Conservation (phyloP, 2,329 filamentous ascomycete species). For the Penicillium brevicompactum region DNA sequence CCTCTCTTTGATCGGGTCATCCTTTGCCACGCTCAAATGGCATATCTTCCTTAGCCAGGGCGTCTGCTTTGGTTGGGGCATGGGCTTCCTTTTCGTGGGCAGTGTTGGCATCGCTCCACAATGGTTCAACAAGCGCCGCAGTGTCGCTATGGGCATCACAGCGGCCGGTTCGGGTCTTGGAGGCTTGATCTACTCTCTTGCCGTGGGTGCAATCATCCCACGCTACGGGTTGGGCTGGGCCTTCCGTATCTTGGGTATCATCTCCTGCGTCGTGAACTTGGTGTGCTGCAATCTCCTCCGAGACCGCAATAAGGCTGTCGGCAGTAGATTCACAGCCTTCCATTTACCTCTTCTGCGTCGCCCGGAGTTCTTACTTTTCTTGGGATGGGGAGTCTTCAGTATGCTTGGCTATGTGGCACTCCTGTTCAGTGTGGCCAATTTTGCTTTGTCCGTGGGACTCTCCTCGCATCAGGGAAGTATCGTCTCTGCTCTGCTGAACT, state of each 20-base stretch:
- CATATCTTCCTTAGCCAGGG: slow-evolving; percentile 64
- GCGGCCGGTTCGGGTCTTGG: slow-evolving; percentile 62
- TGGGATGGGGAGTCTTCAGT: slow-evolving; percentile 61
- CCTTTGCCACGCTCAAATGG: slow-evolving; percentile 60
- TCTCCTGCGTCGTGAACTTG: slow-evolving; percentile 56
- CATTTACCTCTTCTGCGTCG: slow-evolving; percentile 56
- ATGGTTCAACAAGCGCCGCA: slow-evolving; percentile 62
- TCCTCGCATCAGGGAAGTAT: slow-evolving; percentile 61
- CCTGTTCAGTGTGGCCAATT: slow-evolving; percentile 66
- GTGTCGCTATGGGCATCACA: slow-evolving; percentile 62
- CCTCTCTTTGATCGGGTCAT: slow-evolving; percentile 57
- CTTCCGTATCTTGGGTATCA: slow-evolving; percentile 62
- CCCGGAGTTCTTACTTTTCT: slow-evolving; percentile 59
- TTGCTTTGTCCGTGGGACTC: slow-evolving; percentile 62
- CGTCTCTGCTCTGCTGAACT: slow-evolving; percentile 64
- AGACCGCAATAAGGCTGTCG: slow-evolving; percentile 61
- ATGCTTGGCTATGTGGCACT: slow-evolving; percentile 68
- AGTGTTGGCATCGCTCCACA: slow-evolving; percentile 60
- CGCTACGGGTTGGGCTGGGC: slow-evolving; percentile 61
- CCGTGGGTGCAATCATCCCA: slow-evolving; percentile 60
- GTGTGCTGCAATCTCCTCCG: slow-evolving; percentile 56
- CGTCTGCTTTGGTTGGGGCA: slow-evolving; percentile 63
- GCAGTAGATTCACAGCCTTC: slow-evolving; percentile 55
- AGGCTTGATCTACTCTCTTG: slow-evolving; percentile 61
- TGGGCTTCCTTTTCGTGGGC: slow-evolving; percentile 64